A percentile compares a stretch with the other conserved stretches of the same genome.
Evolutionary conservation across 805 yeast species (phyloP).

Genomic region (Candida succiphila): DNA sequence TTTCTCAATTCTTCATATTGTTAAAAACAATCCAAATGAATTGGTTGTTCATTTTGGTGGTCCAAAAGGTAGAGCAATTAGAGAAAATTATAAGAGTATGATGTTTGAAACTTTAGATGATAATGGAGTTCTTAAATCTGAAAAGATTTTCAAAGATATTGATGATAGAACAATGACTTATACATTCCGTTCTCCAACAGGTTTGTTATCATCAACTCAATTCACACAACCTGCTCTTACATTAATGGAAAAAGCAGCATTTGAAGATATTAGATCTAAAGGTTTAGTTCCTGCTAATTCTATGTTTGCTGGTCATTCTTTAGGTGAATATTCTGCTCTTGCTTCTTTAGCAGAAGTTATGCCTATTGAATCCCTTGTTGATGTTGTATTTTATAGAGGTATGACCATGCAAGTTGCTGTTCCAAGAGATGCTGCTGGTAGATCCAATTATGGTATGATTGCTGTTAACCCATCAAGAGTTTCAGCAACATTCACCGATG

Average conservation of each 20-base stretch:
- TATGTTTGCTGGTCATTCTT: conserved; percentile 97
- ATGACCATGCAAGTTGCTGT: conserved; percentile 99
- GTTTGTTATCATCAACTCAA: conserved; percentile 95
- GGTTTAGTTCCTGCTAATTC: conserved; percentile 91
- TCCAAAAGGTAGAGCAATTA: conserved; percentile 89
- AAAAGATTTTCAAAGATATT: conserved; percentile 92
- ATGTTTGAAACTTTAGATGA: conserved; percentile 91
- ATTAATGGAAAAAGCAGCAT: conserved; percentile 97
- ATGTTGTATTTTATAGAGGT: conserved; percentile 98
- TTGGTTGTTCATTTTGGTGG: conserved; percentile 97
- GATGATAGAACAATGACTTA: conserved; percentile 70
- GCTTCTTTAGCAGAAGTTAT: conserved; percentile 96
- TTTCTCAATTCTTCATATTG: conserved; percentile 93
- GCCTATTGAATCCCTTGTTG: conserved; percentile 96
- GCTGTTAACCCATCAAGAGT: conserved; percentile 97
- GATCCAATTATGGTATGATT: conserved; percentile 98
- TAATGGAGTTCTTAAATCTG: conserved; percentile 76
- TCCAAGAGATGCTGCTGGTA: conserved; percentile 89
- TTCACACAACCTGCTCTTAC: conserved; percentile 99
- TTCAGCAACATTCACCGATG: conserved; percentile 78
- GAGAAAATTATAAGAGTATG: conserved; percentile 93
- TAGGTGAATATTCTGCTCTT: conserved; percentile 97
- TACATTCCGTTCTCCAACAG: conserved; percentile 89
- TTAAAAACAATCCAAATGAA: conserved; percentile 90
- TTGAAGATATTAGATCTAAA: conserved; percentile 93